phyloP scores from a whole-genome alignment of 116 monocot species.

The Dioscorea cayenensis region DNA sequence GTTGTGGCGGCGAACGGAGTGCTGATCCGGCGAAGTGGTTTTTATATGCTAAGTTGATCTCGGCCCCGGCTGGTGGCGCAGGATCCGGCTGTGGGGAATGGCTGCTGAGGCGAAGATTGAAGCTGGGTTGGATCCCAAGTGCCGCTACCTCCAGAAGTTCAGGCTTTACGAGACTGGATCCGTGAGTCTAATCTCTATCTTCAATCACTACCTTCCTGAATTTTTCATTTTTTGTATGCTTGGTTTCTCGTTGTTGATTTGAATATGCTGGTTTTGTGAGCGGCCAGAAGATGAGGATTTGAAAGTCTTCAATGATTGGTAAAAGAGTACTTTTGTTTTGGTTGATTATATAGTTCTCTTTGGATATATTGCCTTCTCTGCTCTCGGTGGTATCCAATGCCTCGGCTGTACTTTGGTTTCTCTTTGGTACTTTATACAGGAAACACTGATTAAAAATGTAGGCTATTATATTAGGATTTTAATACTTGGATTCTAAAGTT shows the following conservation, averaged over 20 bases:
- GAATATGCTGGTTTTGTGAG: not conserved
- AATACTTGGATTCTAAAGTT: no score
- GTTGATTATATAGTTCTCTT: no score
- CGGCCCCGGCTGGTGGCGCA: slow-evolving; percentile 20
- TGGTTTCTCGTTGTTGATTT: not conserved
- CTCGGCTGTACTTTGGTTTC: no score
- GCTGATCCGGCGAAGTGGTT: slow-evolving; percentile 4
- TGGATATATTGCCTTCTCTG: no score
- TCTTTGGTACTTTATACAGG: no score
- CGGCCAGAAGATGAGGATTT: not conserved
- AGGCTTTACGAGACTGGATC: slow-evolving; percentile 74
- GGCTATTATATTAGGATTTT: no score
- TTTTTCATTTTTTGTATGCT: not conserved
- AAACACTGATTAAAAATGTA: no score
- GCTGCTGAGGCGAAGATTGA: slow-evolving; percentile 11
- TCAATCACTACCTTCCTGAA: not conserved
- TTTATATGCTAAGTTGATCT: slow-evolving; percentile 30
- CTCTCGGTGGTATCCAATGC: no score
- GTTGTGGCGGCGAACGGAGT: slow-evolving; percentile 7
- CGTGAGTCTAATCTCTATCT: slow-evolving; percentile 28
- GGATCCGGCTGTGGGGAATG: slow-evolving; percentile 18
- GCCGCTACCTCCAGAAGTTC: slow-evolving; percentile 60
- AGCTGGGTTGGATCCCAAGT: not conserved
- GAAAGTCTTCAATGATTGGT: no score
- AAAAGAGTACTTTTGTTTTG: no score